A percentile compares a stretch with the other conserved stretches of the same genome.
These are phyloP conservation scores for Nemania abortiva DNA, from an alignment of 2,329 filamentous ascomycete genomes.

Conservation along the genomic window DNA sequence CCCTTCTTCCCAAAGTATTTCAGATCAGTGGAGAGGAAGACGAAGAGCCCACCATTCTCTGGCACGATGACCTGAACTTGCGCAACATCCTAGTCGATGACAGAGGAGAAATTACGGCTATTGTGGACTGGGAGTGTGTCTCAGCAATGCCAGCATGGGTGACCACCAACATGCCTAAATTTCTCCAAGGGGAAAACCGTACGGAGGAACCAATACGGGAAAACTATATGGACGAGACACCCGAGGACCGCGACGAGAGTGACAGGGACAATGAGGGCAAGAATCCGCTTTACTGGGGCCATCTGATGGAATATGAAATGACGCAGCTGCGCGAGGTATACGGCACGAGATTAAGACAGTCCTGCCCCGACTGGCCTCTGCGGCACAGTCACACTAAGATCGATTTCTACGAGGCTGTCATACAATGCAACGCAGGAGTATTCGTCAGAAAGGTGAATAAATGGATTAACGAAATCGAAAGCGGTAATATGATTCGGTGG, in stretches of 20 bases:
- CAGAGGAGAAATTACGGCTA: slow-evolving; percentile 18
- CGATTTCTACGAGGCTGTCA: slow-evolving; percentile 21
- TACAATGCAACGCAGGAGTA: slow-evolving; percentile 16
- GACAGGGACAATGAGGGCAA: slow-evolving; percentile 23
- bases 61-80: slow-evolving; percentile 22
- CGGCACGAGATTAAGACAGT: slow-evolving; percentile 9
- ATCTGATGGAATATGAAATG: slow-evolving; percentile 22
- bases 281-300: slow-evolving; percentile 18
- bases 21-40: neutral
- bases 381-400: slow-evolving; percentile 5
- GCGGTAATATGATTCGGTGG: slow-evolving; percentile 19
- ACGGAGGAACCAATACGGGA: slow-evolving; percentile 16
- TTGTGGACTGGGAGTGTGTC: slow-evolving; percentile 30
- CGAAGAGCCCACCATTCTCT: slow-evolving; percentile 13
- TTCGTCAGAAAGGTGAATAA: slow-evolving; percentile 3
- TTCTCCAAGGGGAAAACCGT: slow-evolving; percentile 9
- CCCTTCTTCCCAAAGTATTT: slow-evolving; percentile 20
- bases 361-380: slow-evolving; percentile 22
- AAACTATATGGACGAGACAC: slow-evolving; percentile 12
- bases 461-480: slow-evolving; percentile 17
- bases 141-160: slow-evolving; percentile 19
- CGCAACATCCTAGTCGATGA: slow-evolving; percentile 24
- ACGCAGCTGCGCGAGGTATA: slow-evolving; percentile 26
- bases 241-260: neutral
- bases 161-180: slow-evolving; percentile 16